phyloP scores from a whole-genome alignment of 2,329 filamentous ascomycete genomes.

The Aspergillus fijiensis region DNA sequence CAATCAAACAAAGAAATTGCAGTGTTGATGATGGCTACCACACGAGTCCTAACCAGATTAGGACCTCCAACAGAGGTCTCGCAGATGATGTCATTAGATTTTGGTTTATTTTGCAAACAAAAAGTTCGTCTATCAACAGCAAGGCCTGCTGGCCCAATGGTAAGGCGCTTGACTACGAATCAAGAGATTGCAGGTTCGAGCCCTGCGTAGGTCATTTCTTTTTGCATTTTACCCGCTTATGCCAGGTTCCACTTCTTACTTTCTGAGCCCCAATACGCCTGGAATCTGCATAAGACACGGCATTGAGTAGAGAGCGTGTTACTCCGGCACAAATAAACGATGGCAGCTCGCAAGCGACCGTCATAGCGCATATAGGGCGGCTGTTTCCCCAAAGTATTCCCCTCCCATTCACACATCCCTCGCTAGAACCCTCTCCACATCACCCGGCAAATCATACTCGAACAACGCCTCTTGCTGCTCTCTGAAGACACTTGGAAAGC shows the following conservation, averaged over 20 bases:
- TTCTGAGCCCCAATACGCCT: too few species aligned
- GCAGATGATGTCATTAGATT: background rate
- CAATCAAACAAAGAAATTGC: background rate
- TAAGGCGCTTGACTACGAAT: conserved; percentile 54
- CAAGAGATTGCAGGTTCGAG: conserved; percentile 53
- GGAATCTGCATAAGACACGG: too few species aligned
- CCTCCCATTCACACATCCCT: too few species aligned
- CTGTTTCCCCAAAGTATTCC: background rate
- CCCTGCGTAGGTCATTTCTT: conserved; percentile 27
- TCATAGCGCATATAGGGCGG: too few species aligned
- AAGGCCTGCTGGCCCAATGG: conserved; percentile 42
- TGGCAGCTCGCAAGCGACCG: too few species aligned
- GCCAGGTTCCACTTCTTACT: too few species aligned
- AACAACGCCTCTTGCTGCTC: conserved; percentile 19
- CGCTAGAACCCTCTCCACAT: conserved; percentile 20
- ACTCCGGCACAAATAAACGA: too few species aligned
- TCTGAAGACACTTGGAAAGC: conserved; percentile 23
- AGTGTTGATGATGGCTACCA: background rate
- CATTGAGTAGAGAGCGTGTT: too few species aligned
- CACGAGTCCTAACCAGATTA: background rate
- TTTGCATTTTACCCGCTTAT: background rate
- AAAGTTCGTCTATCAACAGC: background rate
- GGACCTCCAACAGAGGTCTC: background rate
- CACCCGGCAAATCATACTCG: conserved; percentile 26
- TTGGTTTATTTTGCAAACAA: background rate